phyloP scores from a whole-genome alignment of 2,329 filamentous ascomycete genomes.

The Hirsutella rhossiliensis region DNA sequence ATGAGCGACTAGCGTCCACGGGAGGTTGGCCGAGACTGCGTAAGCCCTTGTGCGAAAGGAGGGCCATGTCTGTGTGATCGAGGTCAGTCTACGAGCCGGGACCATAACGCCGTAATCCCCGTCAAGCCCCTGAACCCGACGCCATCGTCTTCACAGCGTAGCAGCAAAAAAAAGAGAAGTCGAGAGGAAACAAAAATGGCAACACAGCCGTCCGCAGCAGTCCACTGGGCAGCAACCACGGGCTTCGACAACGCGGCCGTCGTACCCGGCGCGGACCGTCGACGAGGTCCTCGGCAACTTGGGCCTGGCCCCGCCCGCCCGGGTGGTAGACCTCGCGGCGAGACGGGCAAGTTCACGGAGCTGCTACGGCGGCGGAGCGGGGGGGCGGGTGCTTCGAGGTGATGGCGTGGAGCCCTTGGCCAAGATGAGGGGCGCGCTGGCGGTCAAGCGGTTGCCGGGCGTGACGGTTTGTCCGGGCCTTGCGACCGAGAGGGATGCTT shows the following conservation, averaged over 20 bases:
- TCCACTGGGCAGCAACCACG: conserved; percentile 35
- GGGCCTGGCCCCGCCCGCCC: conserved; percentile 32
- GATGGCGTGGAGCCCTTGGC: conserved; percentile 50
- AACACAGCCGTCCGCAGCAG: conserved; percentile 7
- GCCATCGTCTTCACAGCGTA: too few relatives aligned
- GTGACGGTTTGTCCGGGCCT: conserved; percentile 46
- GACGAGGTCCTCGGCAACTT: conserved; percentile 43
- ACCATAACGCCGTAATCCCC: too few relatives aligned
- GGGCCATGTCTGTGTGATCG: too few relatives aligned
- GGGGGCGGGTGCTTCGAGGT: conserved; percentile 47
- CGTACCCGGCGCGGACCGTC: conserved; percentile 49
- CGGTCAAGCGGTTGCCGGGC: conserved; percentile 39
- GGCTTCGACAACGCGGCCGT: conserved; percentile 58
- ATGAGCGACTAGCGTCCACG: background rate
- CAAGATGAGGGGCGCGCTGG: conserved; percentile 51
- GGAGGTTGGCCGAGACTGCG: background rate
- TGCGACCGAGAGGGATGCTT: conserved; percentile 43
- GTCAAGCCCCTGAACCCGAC: too few relatives aligned
- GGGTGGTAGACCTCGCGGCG: conserved; percentile 51
- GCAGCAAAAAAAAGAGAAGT: too few relatives aligned
- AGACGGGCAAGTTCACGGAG: conserved; percentile 64
- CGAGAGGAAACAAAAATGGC: background rate
- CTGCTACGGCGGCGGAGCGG: conserved; percentile 42
- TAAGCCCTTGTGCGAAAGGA: background rate
- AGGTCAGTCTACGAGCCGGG: too few relatives aligned